These are phyloP conservation scores for Macadamia tetraphylla DNA, from an alignment of 164 flowering plant species.

Conservation along the genomic window DNA sequence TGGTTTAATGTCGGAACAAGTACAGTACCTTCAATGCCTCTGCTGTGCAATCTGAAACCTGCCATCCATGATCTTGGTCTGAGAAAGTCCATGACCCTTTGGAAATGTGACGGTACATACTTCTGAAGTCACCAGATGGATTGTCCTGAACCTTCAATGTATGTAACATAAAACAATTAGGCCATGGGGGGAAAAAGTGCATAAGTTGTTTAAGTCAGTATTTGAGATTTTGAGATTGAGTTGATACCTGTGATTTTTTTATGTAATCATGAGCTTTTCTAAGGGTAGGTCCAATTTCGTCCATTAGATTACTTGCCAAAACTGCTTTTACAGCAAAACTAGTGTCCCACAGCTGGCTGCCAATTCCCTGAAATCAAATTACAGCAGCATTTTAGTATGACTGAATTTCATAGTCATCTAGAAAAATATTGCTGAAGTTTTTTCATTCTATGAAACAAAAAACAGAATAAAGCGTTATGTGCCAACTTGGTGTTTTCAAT, in stretches of 20 bases:
- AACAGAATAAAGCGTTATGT: too few species aligned
- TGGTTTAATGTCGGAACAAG: not conserved
- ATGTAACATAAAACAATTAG: not conserved
- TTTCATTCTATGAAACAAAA: too few species aligned
- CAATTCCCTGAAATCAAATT: slow-evolving; percentile 1
- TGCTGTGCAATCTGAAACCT: slow-evolving; percentile 60
- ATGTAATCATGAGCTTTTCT: slow-evolving; percentile 30
- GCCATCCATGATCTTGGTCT: slow-evolving; percentile 59
- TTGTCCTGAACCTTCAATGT: slow-evolving; percentile 25
- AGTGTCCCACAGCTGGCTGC: too few species aligned
- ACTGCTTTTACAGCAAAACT: not conserved
- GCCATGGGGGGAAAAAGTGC: too few species aligned
- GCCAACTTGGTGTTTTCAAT: too few species aligned
- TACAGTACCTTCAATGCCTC: slow-evolving; percentile 40
- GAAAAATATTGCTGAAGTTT: too few species aligned
- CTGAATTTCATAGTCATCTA: too few species aligned
- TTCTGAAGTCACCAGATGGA: slow-evolving; percentile 27
- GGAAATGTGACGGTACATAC: slow-evolving; percentile 43
- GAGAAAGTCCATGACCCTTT: slow-evolving; percentile 55
- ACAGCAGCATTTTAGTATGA: too few species aligned
- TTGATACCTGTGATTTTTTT: slow-evolving; percentile 26
- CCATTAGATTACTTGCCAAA: slow-evolving; percentile 14
- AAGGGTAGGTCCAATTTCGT: slow-evolving; percentile 21
- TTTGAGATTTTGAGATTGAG: not conserved
- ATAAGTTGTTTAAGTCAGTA: not conserved